Conservation (phyloP, 768 basidiomycete genomes). For the Auriscalpium microsporum region DNA sequence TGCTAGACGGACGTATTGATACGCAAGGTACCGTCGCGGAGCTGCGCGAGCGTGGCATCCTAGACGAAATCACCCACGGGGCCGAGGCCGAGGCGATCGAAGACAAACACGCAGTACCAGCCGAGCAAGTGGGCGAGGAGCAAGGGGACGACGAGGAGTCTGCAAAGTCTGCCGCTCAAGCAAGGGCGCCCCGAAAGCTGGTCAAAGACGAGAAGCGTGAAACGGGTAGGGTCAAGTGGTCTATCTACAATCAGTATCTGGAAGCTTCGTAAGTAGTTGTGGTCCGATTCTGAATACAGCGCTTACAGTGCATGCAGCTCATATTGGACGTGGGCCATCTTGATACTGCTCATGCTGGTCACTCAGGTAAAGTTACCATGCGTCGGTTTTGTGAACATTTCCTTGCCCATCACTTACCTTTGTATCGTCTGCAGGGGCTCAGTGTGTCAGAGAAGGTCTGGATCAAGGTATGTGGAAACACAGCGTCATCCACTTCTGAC, state of each 20-base stretch:
- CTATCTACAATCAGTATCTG: conserved; percentile 52
- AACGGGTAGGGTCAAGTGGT: conserved; percentile 76
- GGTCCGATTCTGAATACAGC: neutral
- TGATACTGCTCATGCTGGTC: conserved; percentile 39
- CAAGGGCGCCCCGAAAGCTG: conserved; percentile 62
- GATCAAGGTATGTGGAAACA: conserved; percentile 46
- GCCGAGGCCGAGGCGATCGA: conserved; percentile 42
- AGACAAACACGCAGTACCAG: conserved; percentile 26
- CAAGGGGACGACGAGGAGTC: conserved; percentile 22
- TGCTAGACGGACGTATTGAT: conserved; percentile 78
- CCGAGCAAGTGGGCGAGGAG: conserved; percentile 6
- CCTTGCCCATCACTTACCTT: neutral
- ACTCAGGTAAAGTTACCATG: conserved; percentile 20
- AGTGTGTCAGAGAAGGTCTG: conserved; percentile 58
- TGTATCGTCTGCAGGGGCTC: conserved; percentile 31
- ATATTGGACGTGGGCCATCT: conserved; percentile 58
- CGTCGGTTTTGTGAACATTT: neutral
- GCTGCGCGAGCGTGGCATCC: conserved; percentile 47
- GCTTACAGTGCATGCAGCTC: conserved; percentile 13
- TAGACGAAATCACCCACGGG: conserved; percentile 53
- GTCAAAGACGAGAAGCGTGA: conserved; percentile 79
- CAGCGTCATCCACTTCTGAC: too few species aligned
- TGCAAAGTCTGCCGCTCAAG: conserved; percentile 20
- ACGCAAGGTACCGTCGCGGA: conserved; percentile 62
- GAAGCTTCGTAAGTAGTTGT: conserved; percentile 56